Conservation (phyloP, 805 yeast species). For the Kodamaea leandrae region DNA sequence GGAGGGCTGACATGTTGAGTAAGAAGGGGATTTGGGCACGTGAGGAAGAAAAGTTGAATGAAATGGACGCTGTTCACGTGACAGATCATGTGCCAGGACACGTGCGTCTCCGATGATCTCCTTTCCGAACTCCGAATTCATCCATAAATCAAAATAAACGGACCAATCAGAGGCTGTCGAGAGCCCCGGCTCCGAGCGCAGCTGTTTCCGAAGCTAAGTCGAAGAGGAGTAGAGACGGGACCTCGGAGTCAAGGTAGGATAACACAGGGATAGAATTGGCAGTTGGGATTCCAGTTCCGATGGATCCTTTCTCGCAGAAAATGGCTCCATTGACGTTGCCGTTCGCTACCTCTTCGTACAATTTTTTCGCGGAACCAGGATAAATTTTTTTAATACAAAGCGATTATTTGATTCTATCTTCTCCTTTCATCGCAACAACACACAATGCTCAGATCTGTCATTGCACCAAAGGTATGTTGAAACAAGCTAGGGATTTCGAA, state of each 20-base stretch:
- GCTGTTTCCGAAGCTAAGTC: not conserved
- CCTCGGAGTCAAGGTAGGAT: too few species aligned
- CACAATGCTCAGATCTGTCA: slow-evolving; percentile 22
- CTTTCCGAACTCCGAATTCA: slow-evolving; percentile 5
- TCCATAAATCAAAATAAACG: not conserved
- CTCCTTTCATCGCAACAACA: slow-evolving; percentile 6
- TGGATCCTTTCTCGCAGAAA: not conserved
- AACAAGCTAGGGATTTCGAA: not conserved
- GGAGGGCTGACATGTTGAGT: slow-evolving; percentile 10
- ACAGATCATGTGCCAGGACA: slow-evolving; percentile 1
- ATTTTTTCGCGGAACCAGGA: slow-evolving; percentile 6
- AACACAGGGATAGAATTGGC: too few species aligned
- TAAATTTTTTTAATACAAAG: slow-evolving; percentile 8
- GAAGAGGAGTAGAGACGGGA: not conserved
- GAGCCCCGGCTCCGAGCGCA: slow-evolving; percentile 6
- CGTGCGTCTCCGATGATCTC: not conserved
- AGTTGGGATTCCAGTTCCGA: too few species aligned
- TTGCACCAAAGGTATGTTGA: slow-evolving; percentile 22
- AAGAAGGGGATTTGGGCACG: too few species aligned
- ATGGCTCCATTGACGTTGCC: not conserved
- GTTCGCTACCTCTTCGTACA: not conserved
- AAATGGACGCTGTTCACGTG: not conserved
- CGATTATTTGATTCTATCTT: slow-evolving; percentile 9
- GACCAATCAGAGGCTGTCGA: slow-evolving; percentile 3
- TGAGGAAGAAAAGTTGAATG: too few species aligned